Percentiles rank a stretch among this genome's conserved stretches.
Conservation (phyloP, 2,329 filamentous ascomycete genomes). For the Tolypocladium endophyticum region DNA sequence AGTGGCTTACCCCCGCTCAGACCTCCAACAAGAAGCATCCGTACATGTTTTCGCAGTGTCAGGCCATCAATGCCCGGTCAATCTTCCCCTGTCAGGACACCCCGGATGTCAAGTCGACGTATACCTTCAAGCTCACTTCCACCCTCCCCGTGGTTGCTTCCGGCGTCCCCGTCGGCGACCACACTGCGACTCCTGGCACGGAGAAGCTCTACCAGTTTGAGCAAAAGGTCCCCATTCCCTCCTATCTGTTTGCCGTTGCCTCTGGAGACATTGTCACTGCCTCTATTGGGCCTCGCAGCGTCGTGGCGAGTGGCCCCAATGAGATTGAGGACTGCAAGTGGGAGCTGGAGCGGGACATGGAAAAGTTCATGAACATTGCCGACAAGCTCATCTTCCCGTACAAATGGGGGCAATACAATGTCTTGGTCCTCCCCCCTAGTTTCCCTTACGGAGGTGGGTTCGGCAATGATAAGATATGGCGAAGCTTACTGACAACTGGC, state of each 20-base stretch:
- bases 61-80: slow-evolving; percentile 89
- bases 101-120: slow-evolving; percentile 93
- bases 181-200: slow-evolving; percentile 31
- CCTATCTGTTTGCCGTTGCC: slow-evolving; percentile 90
- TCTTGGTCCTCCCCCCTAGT: slow-evolving; percentile 77
- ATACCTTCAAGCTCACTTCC: slow-evolving; percentile 79
- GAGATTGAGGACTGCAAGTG: slow-evolving; percentile 75
- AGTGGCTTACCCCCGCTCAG: slow-evolving; percentile 90
- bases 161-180: slow-evolving; percentile 50
- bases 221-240: slow-evolving; percentile 86
- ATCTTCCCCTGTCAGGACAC: slow-evolving; percentile 97
- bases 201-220: slow-evolving; percentile 71
- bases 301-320: slow-evolving; percentile 80
- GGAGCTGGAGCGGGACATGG: slow-evolving; percentile 85
- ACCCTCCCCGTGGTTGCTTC: slow-evolving; percentile 85
- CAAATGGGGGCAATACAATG: slow-evolving; percentile 91
- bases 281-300: slow-evolving; percentile 75
- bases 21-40: slow-evolving; percentile 93
- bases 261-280: slow-evolving; percentile 76
- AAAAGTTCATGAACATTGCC: slow-evolving; percentile 80
- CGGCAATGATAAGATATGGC: neutral
- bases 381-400: slow-evolving; percentile 80
- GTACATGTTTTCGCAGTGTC: slow-evolving; percentile 97
- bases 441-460: slow-evolving; percentile 73
- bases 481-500: slow-evolving; percentile 4